Percentiles rank a stretch among this genome's conserved stretches.
Evolutionary conservation across 2,329 filamentous ascomycete genomes (phyloP).

Genomic region (Colletotrichum echinochloae): DNA sequence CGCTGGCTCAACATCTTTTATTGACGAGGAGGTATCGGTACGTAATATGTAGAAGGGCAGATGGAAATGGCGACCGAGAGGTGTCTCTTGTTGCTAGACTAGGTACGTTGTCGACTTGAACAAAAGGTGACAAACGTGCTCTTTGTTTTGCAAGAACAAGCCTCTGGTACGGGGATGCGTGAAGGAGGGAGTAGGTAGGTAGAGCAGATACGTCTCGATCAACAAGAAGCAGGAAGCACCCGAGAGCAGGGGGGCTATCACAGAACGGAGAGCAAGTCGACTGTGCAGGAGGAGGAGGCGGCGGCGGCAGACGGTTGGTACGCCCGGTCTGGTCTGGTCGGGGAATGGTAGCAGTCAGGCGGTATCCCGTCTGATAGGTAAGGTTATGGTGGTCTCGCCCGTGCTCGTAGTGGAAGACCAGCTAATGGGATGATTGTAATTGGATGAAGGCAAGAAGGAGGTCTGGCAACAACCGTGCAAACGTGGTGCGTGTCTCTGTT

Average conservation of each 20-base stretch:
- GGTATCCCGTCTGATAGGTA: constrained; percentile 6
- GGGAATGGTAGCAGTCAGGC: constrained; percentile 20
- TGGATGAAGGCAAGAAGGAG: constrained; percentile 27
- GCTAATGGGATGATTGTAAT: constrained; percentile 37
- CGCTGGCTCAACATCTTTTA: constrained; percentile 63
- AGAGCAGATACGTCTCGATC: constrained; percentile 38
- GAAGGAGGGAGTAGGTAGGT: constrained; percentile 23
- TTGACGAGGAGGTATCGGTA: constrained; percentile 41
- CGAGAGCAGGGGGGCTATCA: constrained; percentile 38
- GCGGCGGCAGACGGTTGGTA: constrained; percentile 14
- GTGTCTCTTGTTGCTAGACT: constrained; percentile 30
- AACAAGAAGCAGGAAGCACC: constrained; percentile 38
- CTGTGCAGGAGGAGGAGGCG: constrained; percentile 24
- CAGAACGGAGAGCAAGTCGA: constrained; percentile 37
- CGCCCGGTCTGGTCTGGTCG: constrained; percentile 1
- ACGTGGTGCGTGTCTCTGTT: constrained; percentile 26
- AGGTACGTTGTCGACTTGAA: constrained; percentile 21
- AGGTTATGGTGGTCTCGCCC: constrained; percentile 30
- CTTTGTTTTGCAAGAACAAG: constrained; percentile 40
- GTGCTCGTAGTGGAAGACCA: constrained; percentile 28
- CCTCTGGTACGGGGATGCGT: constrained; percentile 31
- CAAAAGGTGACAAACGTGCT: constrained; percentile 30
- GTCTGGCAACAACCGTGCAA: constrained; percentile 36
- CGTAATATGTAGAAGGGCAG: constrained; percentile 3
- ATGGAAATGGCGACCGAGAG: constrained; percentile 29